These are phyloP conservation scores for Mentha longifolia DNA, from an alignment of 257 asterid genomes.

Conservation along the genomic window DNA sequence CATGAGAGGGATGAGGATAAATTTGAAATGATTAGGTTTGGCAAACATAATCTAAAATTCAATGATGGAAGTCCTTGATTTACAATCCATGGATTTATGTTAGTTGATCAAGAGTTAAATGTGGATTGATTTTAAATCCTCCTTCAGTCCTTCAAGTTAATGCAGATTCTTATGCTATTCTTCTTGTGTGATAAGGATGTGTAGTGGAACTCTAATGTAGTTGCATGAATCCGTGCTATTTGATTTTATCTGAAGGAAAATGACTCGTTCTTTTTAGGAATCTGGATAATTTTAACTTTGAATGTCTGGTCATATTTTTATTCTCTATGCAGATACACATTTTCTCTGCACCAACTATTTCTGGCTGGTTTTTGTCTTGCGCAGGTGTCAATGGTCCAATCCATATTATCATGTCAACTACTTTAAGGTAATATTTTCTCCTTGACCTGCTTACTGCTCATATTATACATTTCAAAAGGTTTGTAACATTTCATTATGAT, in stretches of 20 bases:
- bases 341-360: constrained; percentile 25
- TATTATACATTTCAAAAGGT: background rate
- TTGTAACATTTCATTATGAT: too few species aligned
- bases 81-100: background rate
- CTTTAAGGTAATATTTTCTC: constrained; percentile 39
- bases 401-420: constrained; percentile 45
- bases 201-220: background rate
- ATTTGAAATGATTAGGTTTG: background rate
- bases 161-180: background rate
- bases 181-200: constrained; percentile 8
- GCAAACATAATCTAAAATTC: background rate
- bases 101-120: too few species aligned
- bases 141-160: background rate
- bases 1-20: background rate
- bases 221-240: background rate
- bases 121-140: too few species aligned
- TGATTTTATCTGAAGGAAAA: constrained; percentile 7
- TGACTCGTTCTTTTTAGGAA: background rate
- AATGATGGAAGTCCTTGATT: background rate
- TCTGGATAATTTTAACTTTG: background rate
- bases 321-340: constrained; percentile 2
- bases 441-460: background rate
- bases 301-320: background rate
- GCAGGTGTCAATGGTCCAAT: constrained; percentile 58
- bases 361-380: constrained; percentile 14